Percentiles rank a stretch among this genome's conserved stretches.
These are phyloP conservation scores for Rickenella mellea DNA, from an alignment of 768 basidiomycete species.

Conservation along the genomic window DNA sequence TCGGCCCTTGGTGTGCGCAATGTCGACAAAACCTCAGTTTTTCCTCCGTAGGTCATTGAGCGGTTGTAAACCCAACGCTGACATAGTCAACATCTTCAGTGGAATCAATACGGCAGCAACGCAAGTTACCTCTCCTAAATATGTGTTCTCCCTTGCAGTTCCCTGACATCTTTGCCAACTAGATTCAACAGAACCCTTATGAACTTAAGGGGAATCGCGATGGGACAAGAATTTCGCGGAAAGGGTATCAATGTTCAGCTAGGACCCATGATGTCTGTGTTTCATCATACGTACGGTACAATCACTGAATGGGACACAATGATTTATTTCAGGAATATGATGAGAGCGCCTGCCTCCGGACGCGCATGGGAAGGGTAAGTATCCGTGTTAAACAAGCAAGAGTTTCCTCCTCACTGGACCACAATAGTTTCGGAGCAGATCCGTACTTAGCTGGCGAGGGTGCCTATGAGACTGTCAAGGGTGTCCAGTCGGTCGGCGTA, in stretches of 20 bases:
- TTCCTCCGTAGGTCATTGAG: constrained; percentile 37
- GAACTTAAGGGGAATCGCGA: constrained; percentile 40
- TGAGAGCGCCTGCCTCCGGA: constrained; percentile 35
- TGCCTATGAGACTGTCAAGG: constrained; percentile 42
- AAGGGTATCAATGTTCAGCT: constrained; percentile 50
- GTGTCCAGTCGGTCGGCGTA: constrained; percentile 44
- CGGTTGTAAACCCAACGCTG: constrained; percentile 42
- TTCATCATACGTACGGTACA: not conserved
- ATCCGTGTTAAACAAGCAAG: no score
- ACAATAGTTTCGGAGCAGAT: constrained; percentile 43
- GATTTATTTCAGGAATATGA: constrained; percentile 28
- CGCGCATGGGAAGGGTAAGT: constrained; percentile 43
- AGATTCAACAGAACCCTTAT: constrained; percentile 45
- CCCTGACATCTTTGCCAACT: not conserved
- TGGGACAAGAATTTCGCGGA: constrained; percentile 51
- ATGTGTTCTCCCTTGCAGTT: no score
- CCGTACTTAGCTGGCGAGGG: constrained; percentile 45
- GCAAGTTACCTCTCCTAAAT: constrained; percentile 5
- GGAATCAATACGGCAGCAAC: constrained; percentile 43
- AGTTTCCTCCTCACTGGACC: no score
- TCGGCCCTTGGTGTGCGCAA: constrained; percentile 40
- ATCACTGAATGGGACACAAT: not conserved
- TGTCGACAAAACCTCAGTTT: constrained; percentile 37
- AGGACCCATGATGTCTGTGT: constrained; percentile 38
- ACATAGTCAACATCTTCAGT: no score